phyloP scores from a whole-genome alignment of 768 basidiomycete species.

The Kockovaella imperatae region DNA sequence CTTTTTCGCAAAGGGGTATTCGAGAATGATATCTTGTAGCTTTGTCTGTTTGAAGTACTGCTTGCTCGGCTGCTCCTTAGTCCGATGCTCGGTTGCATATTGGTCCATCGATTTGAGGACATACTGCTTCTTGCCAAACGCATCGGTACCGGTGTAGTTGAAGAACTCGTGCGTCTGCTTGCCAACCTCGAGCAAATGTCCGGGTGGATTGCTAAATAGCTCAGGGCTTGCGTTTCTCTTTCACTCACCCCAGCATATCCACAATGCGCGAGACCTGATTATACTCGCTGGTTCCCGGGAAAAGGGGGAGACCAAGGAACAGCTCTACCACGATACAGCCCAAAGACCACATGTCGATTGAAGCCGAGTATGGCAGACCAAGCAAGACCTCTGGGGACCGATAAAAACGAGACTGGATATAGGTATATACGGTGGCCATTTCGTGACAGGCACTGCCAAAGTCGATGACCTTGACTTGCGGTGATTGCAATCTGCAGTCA shows the following conservation, averaged over 20 bases:
- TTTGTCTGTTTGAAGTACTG: constrained; percentile 96
- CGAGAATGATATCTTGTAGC: constrained; percentile 89
- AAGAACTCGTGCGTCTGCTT: constrained; percentile 95
- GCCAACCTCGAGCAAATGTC: constrained; percentile 88
- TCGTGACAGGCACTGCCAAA: constrained; percentile 99
- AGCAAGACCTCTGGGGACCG: constrained; percentile 94
- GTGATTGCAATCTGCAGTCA: constrained; percentile 71
- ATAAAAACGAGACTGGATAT: constrained; percentile 98
- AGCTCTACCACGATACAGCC: constrained; percentile 98
- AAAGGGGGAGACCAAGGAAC: constrained; percentile 89
- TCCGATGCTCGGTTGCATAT: constrained; percentile 88
- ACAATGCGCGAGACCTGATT: constrained; percentile 95
- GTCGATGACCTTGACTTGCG: constrained; percentile 97
- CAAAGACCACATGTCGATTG: constrained; percentile 99
- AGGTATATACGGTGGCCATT: constrained; percentile 98
- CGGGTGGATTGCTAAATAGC: constrained; percentile 67
- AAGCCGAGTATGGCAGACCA: constrained; percentile 84
- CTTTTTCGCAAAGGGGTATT: constrained; percentile 87
- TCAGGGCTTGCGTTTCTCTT: background rate
- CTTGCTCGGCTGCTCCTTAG: constrained; percentile 95
- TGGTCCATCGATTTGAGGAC: constrained; percentile 85
- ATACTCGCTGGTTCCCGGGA: constrained; percentile 98
- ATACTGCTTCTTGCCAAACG: constrained; percentile 65
- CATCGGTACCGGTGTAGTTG: constrained; percentile 61
- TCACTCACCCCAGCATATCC: constrained; percentile 90